A percentile compares a stretch with the other conserved stretches of the same genome.
These are phyloP conservation scores for Phialocephala subalpina DNA, from an alignment of 2,329 filamentous ascomycete genomes.

Conservation along the genomic window DNA sequence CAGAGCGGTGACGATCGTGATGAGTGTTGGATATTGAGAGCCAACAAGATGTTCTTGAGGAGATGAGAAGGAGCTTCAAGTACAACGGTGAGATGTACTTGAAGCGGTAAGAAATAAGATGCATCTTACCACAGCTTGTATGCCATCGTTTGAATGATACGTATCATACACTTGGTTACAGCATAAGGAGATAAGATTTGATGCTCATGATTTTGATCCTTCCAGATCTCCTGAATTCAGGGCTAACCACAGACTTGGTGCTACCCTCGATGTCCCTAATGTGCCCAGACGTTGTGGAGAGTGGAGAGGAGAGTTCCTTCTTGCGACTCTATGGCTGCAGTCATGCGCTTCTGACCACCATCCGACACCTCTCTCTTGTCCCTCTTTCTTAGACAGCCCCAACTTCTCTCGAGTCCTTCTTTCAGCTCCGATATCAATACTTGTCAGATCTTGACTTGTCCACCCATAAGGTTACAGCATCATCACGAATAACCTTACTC, in stretches of 20 bases:
- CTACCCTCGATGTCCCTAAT: constrained; percentile 9
- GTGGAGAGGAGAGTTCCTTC: not conserved
- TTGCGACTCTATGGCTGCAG: not conserved
- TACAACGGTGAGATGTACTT: not conserved
- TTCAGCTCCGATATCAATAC: not conserved
- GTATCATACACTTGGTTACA: not conserved
- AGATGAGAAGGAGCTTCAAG: not conserved
- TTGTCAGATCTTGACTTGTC: constrained; percentile 14
- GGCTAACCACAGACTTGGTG: constrained; percentile 16
- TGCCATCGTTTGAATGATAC: not conserved
- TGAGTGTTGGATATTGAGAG: not conserved
- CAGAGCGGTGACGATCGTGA: not conserved
- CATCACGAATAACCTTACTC: too few species aligned
- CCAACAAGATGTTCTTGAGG: not conserved
- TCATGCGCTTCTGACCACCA: constrained; percentile 9
- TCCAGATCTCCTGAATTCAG: constrained; percentile 54
- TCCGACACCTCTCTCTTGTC: not conserved
- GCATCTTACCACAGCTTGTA: not conserved
- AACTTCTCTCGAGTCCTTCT: not conserved
- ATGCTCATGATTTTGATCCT: constrained; percentile 49
- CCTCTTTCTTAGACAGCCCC: not conserved
- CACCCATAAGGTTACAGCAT: too few species aligned
- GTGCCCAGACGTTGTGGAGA: not conserved
- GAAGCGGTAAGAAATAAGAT: too few species aligned
- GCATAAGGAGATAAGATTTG: constrained; percentile 6